Base-by-base conservation (phyloP, 176 grass and related monocot genomes). In the Areca catechu region DNA sequence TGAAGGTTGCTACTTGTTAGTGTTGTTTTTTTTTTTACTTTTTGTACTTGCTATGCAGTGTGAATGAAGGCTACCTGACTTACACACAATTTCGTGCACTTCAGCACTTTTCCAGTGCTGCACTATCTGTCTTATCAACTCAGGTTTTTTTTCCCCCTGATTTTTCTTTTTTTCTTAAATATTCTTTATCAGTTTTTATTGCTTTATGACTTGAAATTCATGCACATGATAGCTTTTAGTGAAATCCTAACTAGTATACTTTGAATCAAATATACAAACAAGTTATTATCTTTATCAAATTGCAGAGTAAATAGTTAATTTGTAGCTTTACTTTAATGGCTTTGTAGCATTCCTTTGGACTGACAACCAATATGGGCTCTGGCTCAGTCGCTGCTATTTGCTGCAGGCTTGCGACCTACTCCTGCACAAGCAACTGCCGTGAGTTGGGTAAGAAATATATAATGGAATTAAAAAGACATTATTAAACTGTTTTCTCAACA, bases 51-150 rank as follows among this genome's bases (percentile, higher is more conserved):
- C 60, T 57, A 29, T 65, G 58, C 76, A 98, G 93, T 80, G 93
- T 98, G 73, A 92, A 80, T 63, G 93, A 88, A 55, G 93, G 81
- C 18, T 98, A 98, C 81, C 68, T 85, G 63, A 98, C 70, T 68
- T 98, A 89, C 37, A 98, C 93, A 18, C 80, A 73, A 77, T 89
- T 98, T 51, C 73, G 81, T 67, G 79, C 73, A 27, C 77, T 98
- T 51, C 93, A 98, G 59, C 93, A 92, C 80, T 98, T 98, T 72
- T 83, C 81, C 24, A 98, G 93, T 77, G 93, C 88, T 75, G 73
- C 85, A 73, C 76, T 98, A 73, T 83, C 86, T 74, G 93, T 98
- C 37, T 57, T 98, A 48, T 92, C 84, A 67, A 98, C 87, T 71
- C 81, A 98, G 87, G 88, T 98, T 20, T 71, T 56, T 53, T 7